phyloP scores from a whole-genome alignment of 2,329 filamentous ascomycete genomes.

The Didymella segeticola region DNA sequence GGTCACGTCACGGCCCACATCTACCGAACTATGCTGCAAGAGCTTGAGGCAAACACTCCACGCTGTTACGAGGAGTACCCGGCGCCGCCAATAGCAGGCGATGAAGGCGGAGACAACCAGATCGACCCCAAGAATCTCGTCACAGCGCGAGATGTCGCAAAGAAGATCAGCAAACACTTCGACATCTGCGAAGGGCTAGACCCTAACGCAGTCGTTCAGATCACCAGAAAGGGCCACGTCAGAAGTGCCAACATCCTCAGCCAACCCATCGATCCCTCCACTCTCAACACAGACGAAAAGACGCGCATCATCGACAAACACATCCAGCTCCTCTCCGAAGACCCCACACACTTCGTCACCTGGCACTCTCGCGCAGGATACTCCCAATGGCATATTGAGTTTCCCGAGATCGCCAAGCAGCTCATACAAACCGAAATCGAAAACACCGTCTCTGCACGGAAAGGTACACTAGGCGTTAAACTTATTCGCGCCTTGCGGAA shows the following conservation, averaged over 20 bases:
- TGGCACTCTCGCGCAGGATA: constrained; percentile 69
- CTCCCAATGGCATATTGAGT: constrained; percentile 85
- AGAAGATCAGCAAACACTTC: constrained; percentile 49
- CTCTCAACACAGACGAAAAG: constrained; percentile 32
- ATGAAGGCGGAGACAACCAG: constrained; percentile 41
- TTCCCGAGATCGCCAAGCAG: constrained; percentile 71
- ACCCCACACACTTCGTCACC: constrained; percentile 69
- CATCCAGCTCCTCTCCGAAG: constrained; percentile 73
- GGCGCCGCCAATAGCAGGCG: constrained; percentile 31
- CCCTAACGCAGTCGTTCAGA: constrained; percentile 34
- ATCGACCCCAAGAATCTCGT: constrained; percentile 45
- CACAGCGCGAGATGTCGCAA: constrained; percentile 51
- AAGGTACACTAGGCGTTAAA: constrained; percentile 77
- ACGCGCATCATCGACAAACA: constrained; percentile 67
- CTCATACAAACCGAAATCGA: constrained; percentile 82
- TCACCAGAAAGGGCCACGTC: constrained; percentile 33
- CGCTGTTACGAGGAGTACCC: constrained; percentile 68
- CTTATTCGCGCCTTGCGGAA: constrained; percentile 84
- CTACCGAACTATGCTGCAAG: constrained; percentile 75
- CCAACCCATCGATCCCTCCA: constrained; percentile 35
- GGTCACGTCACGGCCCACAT: constrained; percentile 78
- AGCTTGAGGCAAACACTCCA: constrained; percentile 71
- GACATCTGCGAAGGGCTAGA: constrained; percentile 50
- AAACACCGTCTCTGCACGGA: constrained; percentile 77
- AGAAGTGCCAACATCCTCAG: constrained; percentile 29